Percentiles rank a stretch among this genome's conserved stretches.
These are phyloP conservation scores for Metschnikowia cubensis DNA, from an alignment of 805 yeast genomes.

Conservation along the genomic window DNA sequence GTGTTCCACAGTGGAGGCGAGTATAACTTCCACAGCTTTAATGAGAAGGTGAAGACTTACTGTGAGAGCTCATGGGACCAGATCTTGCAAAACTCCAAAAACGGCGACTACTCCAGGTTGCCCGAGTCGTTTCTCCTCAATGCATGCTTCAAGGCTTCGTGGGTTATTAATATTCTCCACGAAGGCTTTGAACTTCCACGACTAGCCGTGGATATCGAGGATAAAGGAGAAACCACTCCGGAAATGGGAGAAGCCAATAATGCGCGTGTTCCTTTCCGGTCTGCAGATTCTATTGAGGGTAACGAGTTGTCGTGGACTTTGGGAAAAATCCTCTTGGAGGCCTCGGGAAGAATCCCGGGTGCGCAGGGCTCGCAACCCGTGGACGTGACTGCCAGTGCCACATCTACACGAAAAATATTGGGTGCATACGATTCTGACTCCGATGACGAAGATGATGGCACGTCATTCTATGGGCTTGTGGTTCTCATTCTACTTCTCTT, in stretches of 20 bases:
- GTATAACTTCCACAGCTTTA: conserved; percentile 70
- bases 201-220: conserved; percentile 46
- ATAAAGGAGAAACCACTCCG: conserved; percentile 10
- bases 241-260: conserved; percentile 22
- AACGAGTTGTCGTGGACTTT: conserved; percentile 93
- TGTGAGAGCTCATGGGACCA: conserved; percentile 74
- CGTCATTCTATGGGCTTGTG: conserved; percentile 12
- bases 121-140: conserved; percentile 51
- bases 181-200: conserved; percentile 91
- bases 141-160: conserved; percentile 91
- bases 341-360: conserved; percentile 57
- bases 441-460: conserved; percentile 11
- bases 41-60: conserved; percentile 59
- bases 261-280: conserved; percentile 64
- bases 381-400: conserved; percentile 42
- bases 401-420: conserved; percentile 21
- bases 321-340: conserved; percentile 81
- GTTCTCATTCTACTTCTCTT: conserved; percentile 18
- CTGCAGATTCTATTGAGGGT: conserved; percentile 76
- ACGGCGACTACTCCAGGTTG: conserved; percentile 58
- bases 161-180: conserved; percentile 87
- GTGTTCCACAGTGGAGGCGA: conserved; percentile 85
- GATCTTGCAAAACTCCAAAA: conserved; percentile 44
- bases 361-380: conserved; percentile 18
- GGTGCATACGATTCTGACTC: conserved; percentile 15